Evolutionary conservation across 2,329 filamentous ascomycete genomes (phyloP).

Genomic region (Fusarium sterilihyphosum): DNA sequence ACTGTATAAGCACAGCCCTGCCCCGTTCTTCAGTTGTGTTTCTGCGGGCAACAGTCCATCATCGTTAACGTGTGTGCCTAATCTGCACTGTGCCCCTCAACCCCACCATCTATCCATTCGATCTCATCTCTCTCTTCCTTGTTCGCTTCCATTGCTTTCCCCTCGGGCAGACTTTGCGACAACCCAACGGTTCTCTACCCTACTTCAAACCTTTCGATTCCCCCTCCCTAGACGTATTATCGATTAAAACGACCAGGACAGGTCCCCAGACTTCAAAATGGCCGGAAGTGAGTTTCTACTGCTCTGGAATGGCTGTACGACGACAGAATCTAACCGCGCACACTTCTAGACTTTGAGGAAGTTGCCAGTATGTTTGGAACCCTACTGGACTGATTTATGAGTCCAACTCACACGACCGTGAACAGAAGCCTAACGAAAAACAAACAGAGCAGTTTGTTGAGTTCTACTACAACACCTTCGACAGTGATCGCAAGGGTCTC

Average conservation of each 20-base stretch:
- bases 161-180: conserved; percentile 50
- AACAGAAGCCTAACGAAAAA: conserved; percentile 2
- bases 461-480: conserved; percentile 93
- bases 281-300: conserved; percentile 32
- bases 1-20: conserved; percentile 33
- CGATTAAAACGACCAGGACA: conserved; percentile 20
- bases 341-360: conserved; percentile 53
- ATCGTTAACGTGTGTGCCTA: conserved; percentile 31
- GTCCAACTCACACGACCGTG: background rate
- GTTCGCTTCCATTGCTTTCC: conserved; percentile 20
- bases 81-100: conserved; percentile 52
- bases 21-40: background rate
- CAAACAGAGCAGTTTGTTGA: conserved; percentile 82
- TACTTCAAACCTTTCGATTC: background rate
- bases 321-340: conserved; percentile 43
- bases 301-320: background rate
- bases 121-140: conserved; percentile 36
- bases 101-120: conserved; percentile 50
- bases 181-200: conserved; percentile 36
- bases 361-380: conserved; percentile 56
- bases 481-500: conserved; percentile 73
- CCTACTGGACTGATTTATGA: conserved; percentile 1
- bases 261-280: conserved; percentile 40
- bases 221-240: conserved; percentile 2
- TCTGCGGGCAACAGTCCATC: conserved; percentile 19